A percentile compares a stretch with the other conserved stretches of the same genome.
phyloP scores from a whole-genome alignment of 805 yeast species.

The Suhomyces sp. region DNA sequence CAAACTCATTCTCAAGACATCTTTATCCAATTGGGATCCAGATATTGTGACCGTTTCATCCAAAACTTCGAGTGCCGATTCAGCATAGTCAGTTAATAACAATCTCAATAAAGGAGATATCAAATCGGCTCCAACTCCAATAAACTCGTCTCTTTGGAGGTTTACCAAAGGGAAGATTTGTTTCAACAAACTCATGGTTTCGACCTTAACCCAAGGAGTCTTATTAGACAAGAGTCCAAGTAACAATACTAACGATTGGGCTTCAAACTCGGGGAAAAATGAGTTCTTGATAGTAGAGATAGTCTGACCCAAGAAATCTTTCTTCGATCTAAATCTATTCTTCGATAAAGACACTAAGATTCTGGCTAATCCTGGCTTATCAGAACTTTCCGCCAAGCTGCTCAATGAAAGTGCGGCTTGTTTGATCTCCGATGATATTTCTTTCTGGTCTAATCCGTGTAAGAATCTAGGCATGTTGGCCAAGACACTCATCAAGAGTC shows the following conservation, averaged over 20 bases:
- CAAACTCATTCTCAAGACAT: slow-evolving; percentile 85
- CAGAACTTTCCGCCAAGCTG: slow-evolving; percentile 56
- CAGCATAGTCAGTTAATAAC: slow-evolving; percentile 79
- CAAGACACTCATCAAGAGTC: slow-evolving; percentile 70
- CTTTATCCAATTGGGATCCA: slow-evolving; percentile 87
- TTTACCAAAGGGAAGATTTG: slow-evolving; percentile 76
- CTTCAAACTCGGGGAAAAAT: slow-evolving; percentile 74
- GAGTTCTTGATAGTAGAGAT: slow-evolving; percentile 64
- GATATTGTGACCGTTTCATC: slow-evolving; percentile 85
- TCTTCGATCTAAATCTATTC: slow-evolving; percentile 81
- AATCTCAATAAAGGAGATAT: slow-evolving; percentile 86
- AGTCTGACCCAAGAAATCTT: slow-evolving; percentile 82
- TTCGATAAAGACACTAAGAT: slow-evolving; percentile 76
- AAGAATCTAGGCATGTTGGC: slow-evolving; percentile 82
- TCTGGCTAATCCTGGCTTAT: slow-evolving; percentile 61
- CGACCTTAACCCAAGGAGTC: slow-evolving; percentile 73
- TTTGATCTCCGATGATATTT: slow-evolving; percentile 48
- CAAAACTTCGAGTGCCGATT: slow-evolving; percentile 82
- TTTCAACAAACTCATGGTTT: slow-evolving; percentile 74
- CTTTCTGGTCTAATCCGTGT: slow-evolving; percentile 65
- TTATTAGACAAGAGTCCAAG: slow-evolving; percentile 79
- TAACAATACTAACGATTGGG: slow-evolving; percentile 70
- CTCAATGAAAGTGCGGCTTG: slow-evolving; percentile 48
- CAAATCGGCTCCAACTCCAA: slow-evolving; percentile 91
- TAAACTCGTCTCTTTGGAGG: slow-evolving; percentile 71